Conservation (phyloP, 2,329 filamentous ascomycete species). For the Penicillium sp. region DNA sequence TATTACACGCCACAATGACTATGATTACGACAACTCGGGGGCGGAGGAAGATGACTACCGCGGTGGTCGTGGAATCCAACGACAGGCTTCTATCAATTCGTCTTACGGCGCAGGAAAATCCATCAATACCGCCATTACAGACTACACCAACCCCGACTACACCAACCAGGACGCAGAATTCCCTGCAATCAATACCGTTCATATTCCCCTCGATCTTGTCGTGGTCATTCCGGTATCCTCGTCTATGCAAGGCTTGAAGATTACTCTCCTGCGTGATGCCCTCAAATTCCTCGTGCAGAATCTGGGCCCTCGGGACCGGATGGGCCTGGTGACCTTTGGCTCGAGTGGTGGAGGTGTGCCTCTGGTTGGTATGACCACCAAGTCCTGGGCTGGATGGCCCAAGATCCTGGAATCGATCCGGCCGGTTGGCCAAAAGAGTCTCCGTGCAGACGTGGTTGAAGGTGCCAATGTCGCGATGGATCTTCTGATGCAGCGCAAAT, state of each 20-base stretch:
- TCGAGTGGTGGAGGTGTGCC: constrained; percentile 91
- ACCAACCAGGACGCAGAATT: constrained; percentile 61
- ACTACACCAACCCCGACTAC: constrained; percentile 85
- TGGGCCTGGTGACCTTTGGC: constrained; percentile 96
- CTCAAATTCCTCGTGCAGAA: constrained; percentile 87
- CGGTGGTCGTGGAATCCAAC: constrained; percentile 53
- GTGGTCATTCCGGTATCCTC: constrained; percentile 96
- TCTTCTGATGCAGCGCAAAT: constrained; percentile 93
- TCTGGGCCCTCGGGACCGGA: constrained; percentile 87
- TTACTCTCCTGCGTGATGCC: constrained; percentile 86
- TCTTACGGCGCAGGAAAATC: constrained; percentile 80
- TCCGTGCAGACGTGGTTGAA: constrained; percentile 93
- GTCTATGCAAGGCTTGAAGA: constrained; percentile 99
- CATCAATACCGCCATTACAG: constrained; percentile 81
- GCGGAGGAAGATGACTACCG: constrained; percentile 86
- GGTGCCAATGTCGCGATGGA: constrained; percentile 99
- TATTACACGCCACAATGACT: constrained; percentile 65
- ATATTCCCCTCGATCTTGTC: constrained; percentile 92
- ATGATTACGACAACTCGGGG: constrained; percentile 75
- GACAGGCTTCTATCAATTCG: constrained; percentile 79
- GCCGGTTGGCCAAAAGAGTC: constrained; percentile 92
- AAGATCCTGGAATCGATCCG: constrained; percentile 83
- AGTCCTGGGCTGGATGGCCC: constrained; percentile 87
- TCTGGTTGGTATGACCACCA: constrained; percentile 96
- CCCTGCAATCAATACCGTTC: constrained; percentile 65